phyloP scores from a whole-genome alignment of 768 basidiomycete genomes.

The Leucosporidium yakuticum region DNA sequence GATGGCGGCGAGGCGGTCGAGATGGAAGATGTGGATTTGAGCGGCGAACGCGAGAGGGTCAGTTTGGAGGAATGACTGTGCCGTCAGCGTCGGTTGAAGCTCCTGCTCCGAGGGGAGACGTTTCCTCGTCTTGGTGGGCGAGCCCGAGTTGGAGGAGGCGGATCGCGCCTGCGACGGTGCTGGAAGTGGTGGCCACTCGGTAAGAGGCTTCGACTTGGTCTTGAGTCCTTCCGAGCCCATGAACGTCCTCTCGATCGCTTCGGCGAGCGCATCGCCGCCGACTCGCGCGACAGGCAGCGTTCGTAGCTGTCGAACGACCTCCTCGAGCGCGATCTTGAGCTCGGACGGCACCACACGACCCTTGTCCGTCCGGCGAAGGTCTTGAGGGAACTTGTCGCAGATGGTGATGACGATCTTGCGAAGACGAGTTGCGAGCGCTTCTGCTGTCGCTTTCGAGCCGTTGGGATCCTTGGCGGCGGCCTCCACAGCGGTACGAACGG shows the following conservation, averaged over 20 bases:
- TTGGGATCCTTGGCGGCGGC: conserved; percentile 62
- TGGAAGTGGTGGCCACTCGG: not conserved
- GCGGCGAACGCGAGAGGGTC: conserved; percentile 59
- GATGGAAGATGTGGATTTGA: conserved; percentile 61
- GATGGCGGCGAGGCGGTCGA: conserved; percentile 8
- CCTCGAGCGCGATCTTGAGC: not conserved
- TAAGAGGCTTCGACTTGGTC: not conserved
- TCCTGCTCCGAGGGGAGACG: not conserved
- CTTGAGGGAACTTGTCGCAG: not conserved
- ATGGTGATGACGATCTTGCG: not conserved
- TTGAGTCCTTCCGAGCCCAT: not conserved
- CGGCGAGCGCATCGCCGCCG: not conserved
- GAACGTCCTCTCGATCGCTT: not conserved
- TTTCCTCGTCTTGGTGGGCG: conserved; percentile 4
- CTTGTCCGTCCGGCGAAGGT: not conserved
- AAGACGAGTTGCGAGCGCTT: not conserved
- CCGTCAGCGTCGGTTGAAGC: not conserved
- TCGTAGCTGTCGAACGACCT: not conserved
- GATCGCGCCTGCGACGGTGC: not conserved
- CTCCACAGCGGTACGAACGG: conserved; percentile 49
- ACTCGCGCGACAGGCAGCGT: not conserved
- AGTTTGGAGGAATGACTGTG: conserved; percentile 53
- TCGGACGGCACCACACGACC: not conserved
- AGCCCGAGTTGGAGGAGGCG: not conserved
- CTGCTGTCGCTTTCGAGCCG: not conserved